Evolutionary conservation across 305 asterid species (phyloP).

Genomic region (Fraxinus baroniana): DNA sequence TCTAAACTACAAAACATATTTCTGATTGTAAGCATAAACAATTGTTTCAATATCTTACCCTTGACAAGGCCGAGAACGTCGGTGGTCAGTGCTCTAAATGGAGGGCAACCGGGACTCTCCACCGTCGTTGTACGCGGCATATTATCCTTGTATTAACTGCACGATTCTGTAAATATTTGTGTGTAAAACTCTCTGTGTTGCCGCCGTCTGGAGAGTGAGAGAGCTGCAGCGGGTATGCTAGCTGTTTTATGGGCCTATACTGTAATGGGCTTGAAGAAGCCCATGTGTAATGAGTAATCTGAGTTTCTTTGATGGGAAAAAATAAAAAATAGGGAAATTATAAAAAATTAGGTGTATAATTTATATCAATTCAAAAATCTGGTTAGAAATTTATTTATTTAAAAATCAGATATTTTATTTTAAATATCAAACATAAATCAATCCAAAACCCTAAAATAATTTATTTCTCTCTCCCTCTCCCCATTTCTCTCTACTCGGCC

Average conservation of each 20-base stretch:
- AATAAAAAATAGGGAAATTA: too few species aligned
- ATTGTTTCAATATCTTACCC: slow-evolving; percentile 26
- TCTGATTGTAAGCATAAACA: not conserved
- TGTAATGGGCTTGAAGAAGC: not conserved
- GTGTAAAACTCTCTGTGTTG: not conserved
- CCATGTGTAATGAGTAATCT: not conserved
- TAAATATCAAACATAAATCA: too few species aligned
- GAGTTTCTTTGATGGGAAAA: not conserved
- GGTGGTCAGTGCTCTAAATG: slow-evolving; percentile 73
- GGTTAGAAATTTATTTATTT: too few species aligned
- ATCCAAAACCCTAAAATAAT: too few species aligned
- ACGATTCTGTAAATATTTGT: not conserved
- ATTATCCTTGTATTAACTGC: not conserved
- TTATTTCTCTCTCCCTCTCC: too few species aligned
- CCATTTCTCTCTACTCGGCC: too few species aligned
- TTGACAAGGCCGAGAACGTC: slow-evolving; percentile 63
- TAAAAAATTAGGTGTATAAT: too few species aligned
- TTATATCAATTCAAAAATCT: too few species aligned
- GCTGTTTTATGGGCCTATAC: not conserved
- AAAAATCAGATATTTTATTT: too few species aligned
- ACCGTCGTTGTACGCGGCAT: slow-evolving; percentile 87
- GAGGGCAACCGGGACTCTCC: slow-evolving; percentile 80
- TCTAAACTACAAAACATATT: not conserved
- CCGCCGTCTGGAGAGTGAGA: not conserved
- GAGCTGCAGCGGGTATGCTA: too few species aligned